Evolutionary conservation across 306 rosid genomes (phyloP), one percentile per base, ranked within the genome.

Genomic region (Quercus dentata): DNA sequence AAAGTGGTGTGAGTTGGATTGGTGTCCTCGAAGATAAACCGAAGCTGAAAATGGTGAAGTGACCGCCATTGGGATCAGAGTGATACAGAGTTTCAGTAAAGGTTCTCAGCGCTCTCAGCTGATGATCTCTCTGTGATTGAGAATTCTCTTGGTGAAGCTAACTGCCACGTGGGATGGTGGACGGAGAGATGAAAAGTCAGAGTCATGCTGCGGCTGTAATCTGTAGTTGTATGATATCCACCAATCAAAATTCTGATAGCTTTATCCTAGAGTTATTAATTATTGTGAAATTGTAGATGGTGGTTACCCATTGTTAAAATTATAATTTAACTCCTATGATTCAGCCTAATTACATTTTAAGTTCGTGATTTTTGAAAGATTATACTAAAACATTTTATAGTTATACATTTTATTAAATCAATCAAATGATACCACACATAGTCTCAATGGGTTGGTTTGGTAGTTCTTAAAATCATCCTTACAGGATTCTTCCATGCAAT

Each of bases 91-190:
- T 27, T 5, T 3, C 25, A 41, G 46, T 41, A 3, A 41, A 9
- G 20, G 13, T n/a, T 35, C 51, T n/a, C 52, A 67, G 52, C 2
- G 52, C 72, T 35, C 54, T 49, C 14, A 49, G 54, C 17, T 49
- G 17, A 18, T 49, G 54, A 18, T 9, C 27, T 67, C 51, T 9
- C 15, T 1, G 20, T 4, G 20, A 49, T 49, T 2, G 69, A 28
- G 69, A 14, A 31, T n/a, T 33, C 72, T 67, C 72, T 67, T 67
- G 72, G 72, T 67, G 72, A 67, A 67, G 14, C 52, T 58, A 52
- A 83, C 65, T 83, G 97, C 90, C 98, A 91, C 93, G 97, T 91
- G 77, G 83, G 85, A 87, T 57, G 20, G 69, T 17, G 52, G 0
- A 68, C 51, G 5, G 73, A 72, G 59, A 71, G 56, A 78, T 73